These are phyloP conservation scores for Phytophthora hibernalis DNA, from an alignment of 352 stramenopile species.

Conservation along the genomic window DNA sequence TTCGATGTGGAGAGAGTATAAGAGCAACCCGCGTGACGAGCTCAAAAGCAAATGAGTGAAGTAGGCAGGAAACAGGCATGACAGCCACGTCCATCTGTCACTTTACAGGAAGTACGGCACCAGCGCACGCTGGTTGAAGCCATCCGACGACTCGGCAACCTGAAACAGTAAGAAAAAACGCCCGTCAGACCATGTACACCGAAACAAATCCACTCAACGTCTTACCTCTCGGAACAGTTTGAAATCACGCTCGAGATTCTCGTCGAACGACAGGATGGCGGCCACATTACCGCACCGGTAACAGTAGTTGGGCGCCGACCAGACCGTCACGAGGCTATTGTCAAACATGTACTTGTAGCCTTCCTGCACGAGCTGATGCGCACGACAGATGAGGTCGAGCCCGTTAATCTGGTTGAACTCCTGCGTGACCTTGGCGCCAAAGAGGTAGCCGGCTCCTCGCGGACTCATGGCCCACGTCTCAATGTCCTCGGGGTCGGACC, in stretches of 20 bases:
- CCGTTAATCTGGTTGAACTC: constrained; percentile 94
- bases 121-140: constrained; percentile 73
- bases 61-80: constrained; percentile 24
- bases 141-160: constrained; percentile 87
- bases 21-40: constrained; percentile 31
- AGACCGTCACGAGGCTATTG: constrained; percentile 85
- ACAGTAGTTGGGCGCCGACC: constrained; percentile 88
- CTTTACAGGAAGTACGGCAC: constrained; percentile 91
- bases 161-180: constrained; percentile 29
- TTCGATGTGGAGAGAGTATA: constrained; percentile 48
- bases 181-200: constrained; percentile 13
- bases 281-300: constrained; percentile 89
- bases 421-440: constrained; percentile 86
- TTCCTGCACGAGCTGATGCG: constrained; percentile 91
- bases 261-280: constrained; percentile 83
- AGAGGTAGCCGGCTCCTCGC: constrained; percentile 89
- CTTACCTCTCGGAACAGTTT: constrained; percentile 89
- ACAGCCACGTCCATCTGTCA: constrained; percentile 23
- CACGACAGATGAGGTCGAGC: constrained; percentile 89
- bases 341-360: constrained; percentile 95
- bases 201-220: constrained; percentile 19
- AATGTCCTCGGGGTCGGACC: constrained; percentile 97
- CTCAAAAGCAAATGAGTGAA: constrained; percentile 39
- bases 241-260: constrained; percentile 88
- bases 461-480: constrained; percentile 91